Evolutionary conservation across 768 basidiomycete species (phyloP).

Genomic region (Termitomyces sp.): DNA sequence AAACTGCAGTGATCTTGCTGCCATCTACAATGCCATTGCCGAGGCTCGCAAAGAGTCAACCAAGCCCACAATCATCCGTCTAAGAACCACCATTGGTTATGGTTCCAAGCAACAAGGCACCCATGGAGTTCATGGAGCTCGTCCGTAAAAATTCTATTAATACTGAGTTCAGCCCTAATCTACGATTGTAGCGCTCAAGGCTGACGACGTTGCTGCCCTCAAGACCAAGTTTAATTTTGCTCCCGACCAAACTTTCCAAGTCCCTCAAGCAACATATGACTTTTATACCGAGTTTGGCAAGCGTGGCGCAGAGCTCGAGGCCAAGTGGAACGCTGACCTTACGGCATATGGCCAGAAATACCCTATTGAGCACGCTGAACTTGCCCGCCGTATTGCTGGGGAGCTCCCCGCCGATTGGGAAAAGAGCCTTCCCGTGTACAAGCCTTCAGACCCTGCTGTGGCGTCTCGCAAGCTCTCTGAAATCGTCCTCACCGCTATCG

Average conservation of each 20-base stretch:
- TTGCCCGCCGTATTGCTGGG: constrained; percentile 79
- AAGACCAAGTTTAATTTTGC: constrained; percentile 86
- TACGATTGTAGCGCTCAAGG: constrained; percentile 66
- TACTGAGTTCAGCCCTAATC: background rate
- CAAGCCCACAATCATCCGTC: constrained; percentile 84
- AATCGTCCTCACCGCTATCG: constrained; percentile 74
- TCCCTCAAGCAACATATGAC: constrained; percentile 70
- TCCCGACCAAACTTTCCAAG: constrained; percentile 68
- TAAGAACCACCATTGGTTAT: constrained; percentile 89
- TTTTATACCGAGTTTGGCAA: constrained; percentile 61
- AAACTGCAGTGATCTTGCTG: constrained; percentile 60
- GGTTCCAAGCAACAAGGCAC: constrained; percentile 93
- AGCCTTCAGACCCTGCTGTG: constrained; percentile 73
- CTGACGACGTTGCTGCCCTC: constrained; percentile 79
- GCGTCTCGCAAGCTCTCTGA: constrained; percentile 93
- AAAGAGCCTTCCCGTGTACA: constrained; percentile 80
- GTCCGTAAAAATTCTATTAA: constrained; percentile 40
- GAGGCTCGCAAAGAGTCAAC: constrained; percentile 68
- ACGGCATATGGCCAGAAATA: constrained; percentile 69
- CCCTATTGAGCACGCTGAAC: constrained; percentile 81
- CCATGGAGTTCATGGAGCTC: constrained; percentile 91
- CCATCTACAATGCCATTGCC: constrained; percentile 73
- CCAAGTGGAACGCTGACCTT: constrained; percentile 69
- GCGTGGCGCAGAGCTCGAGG: constrained; percentile 70
- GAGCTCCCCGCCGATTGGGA: constrained; percentile 87